phyloP scores from a whole-genome alignment of 257 asterid species.

The Phtheirospermum japonicum region DNA sequence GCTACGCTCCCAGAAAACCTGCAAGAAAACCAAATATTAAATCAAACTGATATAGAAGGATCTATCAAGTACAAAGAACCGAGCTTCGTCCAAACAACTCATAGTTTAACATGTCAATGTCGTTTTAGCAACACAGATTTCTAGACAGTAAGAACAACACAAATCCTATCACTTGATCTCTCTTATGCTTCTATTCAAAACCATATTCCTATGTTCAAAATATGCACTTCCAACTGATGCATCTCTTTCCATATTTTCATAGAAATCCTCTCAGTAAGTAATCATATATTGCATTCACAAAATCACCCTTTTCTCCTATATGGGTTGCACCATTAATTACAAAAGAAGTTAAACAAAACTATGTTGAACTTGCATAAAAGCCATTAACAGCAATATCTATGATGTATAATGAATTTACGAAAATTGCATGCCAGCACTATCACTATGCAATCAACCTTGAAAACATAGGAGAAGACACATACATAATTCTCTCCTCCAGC shows the following conservation, averaged over 20 bases:
- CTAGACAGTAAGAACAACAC: too few relatives aligned
- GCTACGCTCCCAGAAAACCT: slow-evolving; percentile 97
- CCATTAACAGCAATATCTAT: too few relatives aligned
- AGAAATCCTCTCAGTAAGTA: slow-evolving; percentile 3
- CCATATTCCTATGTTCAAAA: slow-evolving; percentile 17
- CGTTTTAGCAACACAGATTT: slow-evolving; percentile 14
- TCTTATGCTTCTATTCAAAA: slow-evolving; percentile 21
- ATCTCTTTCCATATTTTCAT: slow-evolving; percentile 17
- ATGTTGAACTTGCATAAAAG: too few relatives aligned
- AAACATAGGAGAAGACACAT: too few relatives aligned
- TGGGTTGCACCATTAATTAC: too few relatives aligned
- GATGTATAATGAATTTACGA: too few relatives aligned
- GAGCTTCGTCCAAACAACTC: slow-evolving; percentile 8
- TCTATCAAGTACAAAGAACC: slow-evolving; percentile 14
- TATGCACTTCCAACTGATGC: not conserved
- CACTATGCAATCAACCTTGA: too few relatives aligned
- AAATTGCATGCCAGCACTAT: too few relatives aligned
- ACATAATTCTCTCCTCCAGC: too few relatives aligned
- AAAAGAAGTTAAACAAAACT: too few relatives aligned
- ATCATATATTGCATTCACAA: slow-evolving; percentile 6
- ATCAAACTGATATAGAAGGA: slow-evolving; percentile 16
- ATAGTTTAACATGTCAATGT: slow-evolving; percentile 28
- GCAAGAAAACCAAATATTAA: slow-evolving; percentile 33
- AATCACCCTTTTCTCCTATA: too few relatives aligned
- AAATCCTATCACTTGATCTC: slow-evolving; percentile 12